Base-by-base conservation (phyloP, 805 yeast genomes). In the Schwanniomyces yamadae region DNA sequence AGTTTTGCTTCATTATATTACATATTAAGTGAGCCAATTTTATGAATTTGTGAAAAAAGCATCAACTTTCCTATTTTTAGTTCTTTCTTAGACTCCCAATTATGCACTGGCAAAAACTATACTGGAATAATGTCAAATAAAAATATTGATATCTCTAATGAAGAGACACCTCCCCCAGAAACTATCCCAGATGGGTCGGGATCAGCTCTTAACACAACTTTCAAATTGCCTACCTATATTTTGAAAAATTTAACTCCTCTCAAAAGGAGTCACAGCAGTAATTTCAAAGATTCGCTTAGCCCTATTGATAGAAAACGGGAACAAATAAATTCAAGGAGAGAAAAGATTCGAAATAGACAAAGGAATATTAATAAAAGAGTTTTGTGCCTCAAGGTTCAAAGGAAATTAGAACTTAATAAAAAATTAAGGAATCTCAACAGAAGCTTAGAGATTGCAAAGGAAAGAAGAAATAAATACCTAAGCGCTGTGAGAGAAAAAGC, bases 161-260 rank as follows among this genome's bases (percentile, higher is more conserved):
- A 15, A 10, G 34, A 34, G 7, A n/a, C 15, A 11, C 31, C 24
- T 18, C 8, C 32, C 13, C 31, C 31, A 28, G 15, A 16, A 34
- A 18, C 12, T 23, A 21, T 23, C 34, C 28, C 27, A 22, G 23
- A 15, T 11, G 28, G 17, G 14, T 26, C 36, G 12, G 11, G 25
- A 14, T 24, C 39, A 10, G 26, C 43, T 8, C n/a, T 25, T n/a
- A 11, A 29, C 16, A 10, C 28, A 3, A 29, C 20, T 10, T 29
- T 35, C n/a, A 28, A 26, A 17, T 28, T 37, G 5, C 44, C 44
- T 13, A 31, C 25, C 14, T 34, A 30, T 33, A 37, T 37, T 11
- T 20, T 37, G 11, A 40, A 33, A 23, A 43, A 43, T 23, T 30
- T 38, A 16, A 44, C 43, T 10, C 39, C 45, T 5, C 6, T 37